Percentiles rank a stretch among this genome's conserved stretches.
Evolutionary conservation across 306 rosid species (phyloP).

Genomic region (Biancaea sappan): DNA sequence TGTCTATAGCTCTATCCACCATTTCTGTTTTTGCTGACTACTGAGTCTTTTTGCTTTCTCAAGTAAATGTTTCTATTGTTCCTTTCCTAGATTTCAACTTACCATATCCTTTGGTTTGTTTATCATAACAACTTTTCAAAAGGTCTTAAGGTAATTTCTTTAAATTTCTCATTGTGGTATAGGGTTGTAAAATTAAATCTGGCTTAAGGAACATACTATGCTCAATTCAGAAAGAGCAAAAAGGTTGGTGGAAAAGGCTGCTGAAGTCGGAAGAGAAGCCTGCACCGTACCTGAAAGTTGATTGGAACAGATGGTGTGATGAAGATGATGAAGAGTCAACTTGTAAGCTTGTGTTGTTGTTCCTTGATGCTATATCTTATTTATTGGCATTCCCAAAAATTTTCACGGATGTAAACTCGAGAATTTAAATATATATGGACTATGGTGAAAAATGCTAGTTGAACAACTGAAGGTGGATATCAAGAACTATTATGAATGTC

Average conservation of each 20-base stretch:
- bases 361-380: constrained; percentile 13
- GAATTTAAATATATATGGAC: not conserved
- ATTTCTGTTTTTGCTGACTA: not conserved
- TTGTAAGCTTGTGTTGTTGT: constrained; percentile 47
- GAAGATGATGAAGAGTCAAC: constrained; percentile 72
- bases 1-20: not conserved
- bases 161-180: constrained; percentile 27
- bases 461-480: not conserved
- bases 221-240: constrained; percentile 72
- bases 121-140: constrained; percentile 10
- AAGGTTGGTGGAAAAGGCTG: constrained; percentile 83
- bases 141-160: constrained; percentile 1
- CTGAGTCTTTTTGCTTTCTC: not conserved
- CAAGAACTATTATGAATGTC: not conserved
- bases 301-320: constrained; percentile 89
- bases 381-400: constrained; percentile 18
- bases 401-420: not conserved
- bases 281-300: constrained; percentile 84
- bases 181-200: constrained; percentile 72
- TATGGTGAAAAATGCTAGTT: not conserved
- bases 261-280: constrained; percentile 83
- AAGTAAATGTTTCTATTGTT: constrained; percentile 6
- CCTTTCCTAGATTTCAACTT: not conserved
- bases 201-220: constrained; percentile 81
- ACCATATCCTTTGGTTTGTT: not conserved